These are phyloP conservation scores for Solanum habrochaites DNA, from an alignment of 257 asterid genomes.

Conservation along the genomic window DNA sequence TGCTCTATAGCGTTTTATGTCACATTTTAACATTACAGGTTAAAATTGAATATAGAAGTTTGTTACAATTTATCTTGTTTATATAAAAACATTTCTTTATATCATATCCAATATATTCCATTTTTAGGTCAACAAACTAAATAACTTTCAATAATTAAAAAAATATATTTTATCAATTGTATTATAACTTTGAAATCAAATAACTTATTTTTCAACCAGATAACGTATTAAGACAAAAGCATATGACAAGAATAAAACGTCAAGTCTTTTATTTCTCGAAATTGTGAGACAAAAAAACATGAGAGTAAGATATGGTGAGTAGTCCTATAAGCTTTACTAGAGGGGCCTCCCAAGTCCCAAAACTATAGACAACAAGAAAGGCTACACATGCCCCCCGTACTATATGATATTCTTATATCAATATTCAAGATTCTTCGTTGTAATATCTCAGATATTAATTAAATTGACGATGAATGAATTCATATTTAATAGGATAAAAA, in stretches of 20 bases:
- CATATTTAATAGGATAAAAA: no score
- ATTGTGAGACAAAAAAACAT: neutral
- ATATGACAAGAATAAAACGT: neutral
- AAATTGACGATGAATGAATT: neutral
- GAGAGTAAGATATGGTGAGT: neutral
- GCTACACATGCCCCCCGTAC: neutral
- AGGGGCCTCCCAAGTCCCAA: neutral
- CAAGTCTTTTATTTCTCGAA: neutral
- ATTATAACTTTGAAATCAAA: neutral
- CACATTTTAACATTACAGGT: neutral
- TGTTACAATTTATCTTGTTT: neutral
- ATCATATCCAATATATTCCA: neutral
- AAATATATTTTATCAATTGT: no score
- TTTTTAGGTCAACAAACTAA: neutral
- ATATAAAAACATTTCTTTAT: neutral
- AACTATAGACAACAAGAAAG: neutral
- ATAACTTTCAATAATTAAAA: neutral
- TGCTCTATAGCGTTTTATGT: neutral
- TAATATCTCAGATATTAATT: no score
- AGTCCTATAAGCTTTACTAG: neutral
- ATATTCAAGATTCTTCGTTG: no score
- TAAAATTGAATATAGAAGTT: neutral
- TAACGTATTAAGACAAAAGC: neutral
- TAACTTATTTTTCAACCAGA: neutral
- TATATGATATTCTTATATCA: no score